A percentile compares a stretch with the other conserved stretches of the same genome.
phyloP scores from a whole-genome alignment of 345 rosid species.

The Brassica incana region DNA sequence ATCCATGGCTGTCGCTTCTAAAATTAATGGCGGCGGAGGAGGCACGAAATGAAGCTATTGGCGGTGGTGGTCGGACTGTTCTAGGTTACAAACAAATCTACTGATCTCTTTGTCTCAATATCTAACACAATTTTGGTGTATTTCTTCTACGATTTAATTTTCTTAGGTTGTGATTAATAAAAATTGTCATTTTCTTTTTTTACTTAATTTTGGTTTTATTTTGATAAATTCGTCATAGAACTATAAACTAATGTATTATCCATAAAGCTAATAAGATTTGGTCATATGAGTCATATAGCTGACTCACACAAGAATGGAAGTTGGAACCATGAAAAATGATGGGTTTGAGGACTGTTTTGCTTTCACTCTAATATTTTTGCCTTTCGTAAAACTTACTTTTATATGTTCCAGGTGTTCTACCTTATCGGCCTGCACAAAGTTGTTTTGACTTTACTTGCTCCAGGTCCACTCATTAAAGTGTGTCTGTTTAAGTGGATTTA shows the following conservation, averaged over 20 bases:
- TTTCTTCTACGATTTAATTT: background rate
- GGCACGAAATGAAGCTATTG: too few relatives aligned
- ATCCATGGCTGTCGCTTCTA: too few relatives aligned
- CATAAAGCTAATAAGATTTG: background rate
- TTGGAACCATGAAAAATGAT: slow-evolving; percentile 55
- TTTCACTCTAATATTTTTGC: background rate
- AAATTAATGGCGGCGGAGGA: too few relatives aligned
- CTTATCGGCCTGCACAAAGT: background rate
- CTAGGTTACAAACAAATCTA: too few relatives aligned
- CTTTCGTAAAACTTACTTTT: background rate
- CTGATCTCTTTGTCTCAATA: background rate
- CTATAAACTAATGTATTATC: background rate
- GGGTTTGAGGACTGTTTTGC: slow-evolving; percentile 77
- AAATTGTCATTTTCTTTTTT: background rate
- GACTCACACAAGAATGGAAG: background rate
- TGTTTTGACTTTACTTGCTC: slow-evolving; percentile 20
- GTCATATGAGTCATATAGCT: background rate
- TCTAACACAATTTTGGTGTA: background rate
- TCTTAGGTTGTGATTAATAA: background rate
- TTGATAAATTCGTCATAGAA: background rate
- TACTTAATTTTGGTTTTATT: background rate
- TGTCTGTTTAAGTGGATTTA: slow-evolving; percentile 70
- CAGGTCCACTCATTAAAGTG: slow-evolving; percentile 83
- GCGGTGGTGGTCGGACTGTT: too few relatives aligned
- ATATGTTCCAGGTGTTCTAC: background rate